Base-by-base conservation (phyloP, 2,329 filamentous ascomycete species). In the Pyrenophora seminiperda region DNA sequence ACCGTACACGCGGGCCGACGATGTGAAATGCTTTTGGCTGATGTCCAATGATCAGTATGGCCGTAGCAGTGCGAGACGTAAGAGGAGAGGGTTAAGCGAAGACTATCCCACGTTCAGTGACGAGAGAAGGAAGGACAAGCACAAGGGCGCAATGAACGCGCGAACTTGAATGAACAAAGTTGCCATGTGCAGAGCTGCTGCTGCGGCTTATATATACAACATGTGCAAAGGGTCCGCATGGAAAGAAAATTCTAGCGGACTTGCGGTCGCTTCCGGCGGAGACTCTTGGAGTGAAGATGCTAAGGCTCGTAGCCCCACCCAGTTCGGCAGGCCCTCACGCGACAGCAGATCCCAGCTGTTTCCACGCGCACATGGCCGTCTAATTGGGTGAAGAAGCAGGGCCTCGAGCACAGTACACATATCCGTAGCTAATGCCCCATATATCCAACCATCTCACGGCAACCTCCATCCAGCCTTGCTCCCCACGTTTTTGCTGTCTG, bases 171-270 rank as follows among this genome's bases (percentile, higher is more conserved):
- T 36, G 24, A 41, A 41, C 49, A 27, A 49, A 53, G 50, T 38
- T 56, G 48, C 19, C 19, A 43, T 53, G 48, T 27, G 15, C 22
- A 36, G 14, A 49, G n/a, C 33, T 17, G 19, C 15, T 33, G 27
- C 19, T n/a, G 24, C 40, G 32, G 40, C 33, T 59, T 66, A 64
- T 62, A 65, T 62, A 27, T 13, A 27, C 10, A 9, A 4, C 13
- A 27, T 10, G 13, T 27, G 7, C 24, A 63, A 52, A 54, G 47
- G 53, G 31, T 38, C 53, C 33, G 31, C 32, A 41, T 27, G 22
- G 11, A 24, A 54, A 56, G 60, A 62, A 56, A 59, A 55, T 61
- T 62, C 55, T 61, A 59, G 53, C 55, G 55, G 57, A 53, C 22
- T 50, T 42, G 47, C 54, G 36, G 54, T 59, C 56, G 56, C 54